Conservation (phyloP, 2,329 filamentous ascomycete genomes). For the Sphaceloma murrayae region DNA sequence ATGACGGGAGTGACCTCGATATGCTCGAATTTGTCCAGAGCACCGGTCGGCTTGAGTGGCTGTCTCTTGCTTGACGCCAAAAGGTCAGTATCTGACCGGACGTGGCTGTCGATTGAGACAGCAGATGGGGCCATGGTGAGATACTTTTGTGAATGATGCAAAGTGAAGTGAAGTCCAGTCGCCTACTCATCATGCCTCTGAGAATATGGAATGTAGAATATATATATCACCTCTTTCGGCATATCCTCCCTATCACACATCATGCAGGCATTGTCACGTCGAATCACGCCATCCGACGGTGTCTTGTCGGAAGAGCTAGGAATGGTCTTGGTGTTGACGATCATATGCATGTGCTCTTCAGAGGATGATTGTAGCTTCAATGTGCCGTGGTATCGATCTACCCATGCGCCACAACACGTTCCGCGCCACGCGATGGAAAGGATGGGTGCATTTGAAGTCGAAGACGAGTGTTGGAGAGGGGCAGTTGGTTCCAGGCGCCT, state of each 20-base stretch:
- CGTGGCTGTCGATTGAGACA: conserved; percentile 9
- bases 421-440: not conserved
- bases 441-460: not conserved
- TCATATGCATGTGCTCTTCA: not conserved
- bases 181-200: no score
- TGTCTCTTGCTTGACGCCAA: conserved; percentile 7
- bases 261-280: conserved; percentile 14
- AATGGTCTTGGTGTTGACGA: not conserved
- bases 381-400: no score
- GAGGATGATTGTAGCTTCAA: not conserved
- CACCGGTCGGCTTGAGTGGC: conserved; percentile 16
- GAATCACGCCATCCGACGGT: conserved; percentile 14
- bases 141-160: no score
- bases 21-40: conserved; percentile 20
- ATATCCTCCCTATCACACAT: not conserved
- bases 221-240: not conserved
- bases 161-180: no score
- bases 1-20: conserved; percentile 22
- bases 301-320: not conserved
- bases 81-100: not conserved
- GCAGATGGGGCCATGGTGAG: conserved; percentile 12
- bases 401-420: no score
- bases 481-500: no score
- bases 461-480: no score
- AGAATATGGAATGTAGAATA: no score